Percentiles rank a stretch among this genome's conserved stretches.
Evolutionary conservation across 2,329 filamentous ascomycete genomes (phyloP).

Genomic region (Fusarium chaquense): DNA sequence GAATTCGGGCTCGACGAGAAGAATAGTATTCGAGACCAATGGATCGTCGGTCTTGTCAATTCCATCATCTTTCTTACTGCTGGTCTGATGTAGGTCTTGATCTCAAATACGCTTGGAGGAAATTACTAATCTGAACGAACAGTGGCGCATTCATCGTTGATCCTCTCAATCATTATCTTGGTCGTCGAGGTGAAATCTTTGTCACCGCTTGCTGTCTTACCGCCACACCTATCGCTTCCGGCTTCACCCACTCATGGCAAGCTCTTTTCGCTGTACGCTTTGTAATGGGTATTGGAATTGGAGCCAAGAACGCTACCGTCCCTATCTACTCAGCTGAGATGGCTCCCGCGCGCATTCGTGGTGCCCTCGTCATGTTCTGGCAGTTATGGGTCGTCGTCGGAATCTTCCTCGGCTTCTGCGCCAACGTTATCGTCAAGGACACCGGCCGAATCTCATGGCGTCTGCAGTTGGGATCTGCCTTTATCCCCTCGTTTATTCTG

Average conservation of each 20-base stretch:
- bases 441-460: slow-evolving; percentile 68
- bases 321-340: slow-evolving; percentile 82
- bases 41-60: slow-evolving; percentile 53
- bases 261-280: slow-evolving; percentile 75
- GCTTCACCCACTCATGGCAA: slow-evolving; percentile 72
- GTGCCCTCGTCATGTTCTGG: slow-evolving; percentile 85
- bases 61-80: slow-evolving; percentile 57
- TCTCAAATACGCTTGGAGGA: accelerated
- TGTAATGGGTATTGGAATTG: slow-evolving; percentile 75
- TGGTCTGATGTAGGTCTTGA: slow-evolving; percentile 66
- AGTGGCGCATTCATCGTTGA: slow-evolving; percentile 56
- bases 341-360: slow-evolving; percentile 73
- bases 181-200: slow-evolving; percentile 75
- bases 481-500: slow-evolving; percentile 64
- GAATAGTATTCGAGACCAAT: slow-evolving; percentile 58
- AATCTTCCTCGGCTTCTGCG: slow-evolving; percentile 61
- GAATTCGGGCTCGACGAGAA: slow-evolving; percentile 52
- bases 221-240: slow-evolving; percentile 57
- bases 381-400: slow-evolving; percentile 57
- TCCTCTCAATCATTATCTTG: slow-evolving; percentile 72
- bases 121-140: not conserved
- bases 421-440: slow-evolving; percentile 66
- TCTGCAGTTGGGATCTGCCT: slow-evolving; percentile 71
- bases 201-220: slow-evolving; percentile 62
- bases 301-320: slow-evolving; percentile 71